A percentile compares a stretch with the other conserved stretches of the same genome.
These are phyloP conservation scores for Lecanicillium sp. DNA, from an alignment of 2,329 filamentous ascomycete genomes.

Conservation along the genomic window DNA sequence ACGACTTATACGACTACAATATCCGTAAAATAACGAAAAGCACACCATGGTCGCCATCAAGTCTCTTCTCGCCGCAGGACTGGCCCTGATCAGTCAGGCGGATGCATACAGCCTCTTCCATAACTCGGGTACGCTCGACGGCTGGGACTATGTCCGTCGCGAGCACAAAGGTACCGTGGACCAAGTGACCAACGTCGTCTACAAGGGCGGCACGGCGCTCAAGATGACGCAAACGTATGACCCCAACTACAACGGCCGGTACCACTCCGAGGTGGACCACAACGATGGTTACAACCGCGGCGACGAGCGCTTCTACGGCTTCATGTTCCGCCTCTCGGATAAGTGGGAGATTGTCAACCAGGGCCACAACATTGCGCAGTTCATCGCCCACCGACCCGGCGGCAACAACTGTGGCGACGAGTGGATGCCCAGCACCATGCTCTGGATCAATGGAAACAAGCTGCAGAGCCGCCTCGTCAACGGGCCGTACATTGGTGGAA, in stretches of 20 bases:
- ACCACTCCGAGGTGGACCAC: slow-evolving; percentile 40
- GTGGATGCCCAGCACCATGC: slow-evolving; percentile 41
- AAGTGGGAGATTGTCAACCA: slow-evolving; percentile 38
- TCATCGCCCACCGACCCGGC: slow-evolving; percentile 40
- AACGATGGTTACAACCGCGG: slow-evolving; percentile 35
- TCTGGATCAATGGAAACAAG: slow-evolving; percentile 36
- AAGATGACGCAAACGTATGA: slow-evolving; percentile 39
- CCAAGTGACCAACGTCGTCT: slow-evolving; percentile 31
- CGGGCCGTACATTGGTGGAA: slow-evolving; percentile 17
- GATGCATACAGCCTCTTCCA: slow-evolving; percentile 30
- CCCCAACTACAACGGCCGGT: slow-evolving; percentile 32
- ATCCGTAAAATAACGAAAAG: neutral
- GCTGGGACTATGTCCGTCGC: slow-evolving; percentile 30
- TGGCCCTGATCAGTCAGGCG: slow-evolving; percentile 17
- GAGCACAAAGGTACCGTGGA: slow-evolving; percentile 35
- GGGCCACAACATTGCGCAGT: slow-evolving; percentile 41
- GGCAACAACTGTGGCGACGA: slow-evolving; percentile 32
- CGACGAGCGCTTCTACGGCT: slow-evolving; percentile 41
- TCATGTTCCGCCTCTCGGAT: slow-evolving; percentile 39
- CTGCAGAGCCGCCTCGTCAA: slow-evolving; percentile 30
- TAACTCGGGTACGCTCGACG: slow-evolving; percentile 31
- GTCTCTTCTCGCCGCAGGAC: slow-evolving; percentile 7
- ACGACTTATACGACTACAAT: slow-evolving; percentile 6
- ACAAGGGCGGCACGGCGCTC: slow-evolving; percentile 29
- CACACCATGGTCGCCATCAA: slow-evolving; percentile 10